phyloP scores from a whole-genome alignment of 768 basidiomycete species.

The Rhizopogon vesiculosus region DNA sequence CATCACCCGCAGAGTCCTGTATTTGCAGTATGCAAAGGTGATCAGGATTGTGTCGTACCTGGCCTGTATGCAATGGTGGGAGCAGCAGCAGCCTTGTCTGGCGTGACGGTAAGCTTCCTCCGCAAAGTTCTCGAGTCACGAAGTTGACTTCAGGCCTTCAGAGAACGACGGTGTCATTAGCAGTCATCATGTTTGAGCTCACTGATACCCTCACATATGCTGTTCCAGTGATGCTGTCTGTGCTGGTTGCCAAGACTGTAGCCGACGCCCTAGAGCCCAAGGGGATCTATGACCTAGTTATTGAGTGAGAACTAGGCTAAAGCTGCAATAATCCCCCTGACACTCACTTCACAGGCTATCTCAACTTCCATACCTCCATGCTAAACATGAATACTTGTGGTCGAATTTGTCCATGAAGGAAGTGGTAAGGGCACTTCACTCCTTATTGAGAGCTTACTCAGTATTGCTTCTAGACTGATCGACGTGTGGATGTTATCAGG shows the following conservation, averaged over 20 bases:
- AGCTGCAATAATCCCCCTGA: background rate
- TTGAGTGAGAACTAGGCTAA: constrained; percentile 47
- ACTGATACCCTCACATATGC: constrained; percentile 92
- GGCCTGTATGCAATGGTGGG: constrained; percentile 96
- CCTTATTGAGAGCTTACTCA: background rate
- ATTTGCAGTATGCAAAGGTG: constrained; percentile 63
- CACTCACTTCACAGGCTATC: constrained; percentile 42
- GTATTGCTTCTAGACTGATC: constrained; percentile 46
- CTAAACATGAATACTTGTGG: constrained; percentile 89
- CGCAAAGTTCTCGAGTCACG: background rate
- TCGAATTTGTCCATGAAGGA: constrained; percentile 70
- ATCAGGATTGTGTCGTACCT: constrained; percentile 75
- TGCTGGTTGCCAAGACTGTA: constrained; percentile 56
- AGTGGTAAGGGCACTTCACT: constrained; percentile 48
- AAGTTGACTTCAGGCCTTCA: constrained; percentile 22
- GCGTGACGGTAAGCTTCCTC: constrained; percentile 72
- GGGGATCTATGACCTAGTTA: constrained; percentile 96
- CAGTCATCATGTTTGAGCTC: constrained; percentile 95
- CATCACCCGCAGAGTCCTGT: constrained; percentile 52
- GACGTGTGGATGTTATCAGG: constrained; percentile 64
- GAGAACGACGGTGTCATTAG: constrained; percentile 89
- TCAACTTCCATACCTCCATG: constrained; percentile 89
- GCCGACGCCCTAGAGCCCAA: constrained; percentile 50
- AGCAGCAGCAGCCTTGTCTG: constrained; percentile 89
- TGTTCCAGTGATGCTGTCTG: constrained; percentile 82